Evolutionary conservation across 768 basidiomycete genomes (phyloP), one percentile per base, ranked within the genome.

Genomic region (Sarcomyxa edulis): DNA sequence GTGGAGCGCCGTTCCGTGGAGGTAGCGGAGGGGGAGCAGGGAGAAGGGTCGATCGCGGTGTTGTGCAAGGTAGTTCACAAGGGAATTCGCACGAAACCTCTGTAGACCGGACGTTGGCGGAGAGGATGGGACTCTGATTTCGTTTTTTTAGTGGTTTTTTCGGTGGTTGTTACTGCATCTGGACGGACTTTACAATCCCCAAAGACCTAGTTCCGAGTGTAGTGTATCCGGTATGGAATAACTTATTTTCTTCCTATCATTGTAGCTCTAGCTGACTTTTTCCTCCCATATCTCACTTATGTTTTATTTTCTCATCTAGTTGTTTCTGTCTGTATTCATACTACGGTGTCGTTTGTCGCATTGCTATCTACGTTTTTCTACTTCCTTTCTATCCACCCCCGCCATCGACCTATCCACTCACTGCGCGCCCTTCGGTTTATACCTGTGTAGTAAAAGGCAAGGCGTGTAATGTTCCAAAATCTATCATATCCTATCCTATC

Each of bases 71-170:
- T 11, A 37, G n/a, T 21, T 29, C 42, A 18, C 29, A 32, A 20
- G 29, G 30, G 19, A 19, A 33, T 20, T 30, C 32, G 12, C 42
- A 36, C 19, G 32, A 8, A 6, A 22, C 65, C n/a, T n/a, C n/a
- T 46, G 66, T 66, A 31, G 81, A 84, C 68, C 85, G 86, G 75
- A 85, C 87, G 69, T 78, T 90, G 68, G 83, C 81, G 59, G 84
- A 89, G 61, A 68, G 87, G 53, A 74, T 90, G 81, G 87, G 87
- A 59, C 70, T 87, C 29, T 85, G 62, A 36, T 43, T 34, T 45
- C 34, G 34, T 16, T n/a, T 32, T 44, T 45, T 37, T 47, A 45
- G 25, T 39, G 35, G 30, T 15, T 33, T 24, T 15, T 40, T 15
- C 37, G 43, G 42, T 36, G 40, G 4, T 44, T 40, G 11, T 37